These are phyloP conservation scores for Sporothrix euskadiensis DNA, from an alignment of 2,329 filamentous ascomycete species.

Conservation along the genomic window DNA sequence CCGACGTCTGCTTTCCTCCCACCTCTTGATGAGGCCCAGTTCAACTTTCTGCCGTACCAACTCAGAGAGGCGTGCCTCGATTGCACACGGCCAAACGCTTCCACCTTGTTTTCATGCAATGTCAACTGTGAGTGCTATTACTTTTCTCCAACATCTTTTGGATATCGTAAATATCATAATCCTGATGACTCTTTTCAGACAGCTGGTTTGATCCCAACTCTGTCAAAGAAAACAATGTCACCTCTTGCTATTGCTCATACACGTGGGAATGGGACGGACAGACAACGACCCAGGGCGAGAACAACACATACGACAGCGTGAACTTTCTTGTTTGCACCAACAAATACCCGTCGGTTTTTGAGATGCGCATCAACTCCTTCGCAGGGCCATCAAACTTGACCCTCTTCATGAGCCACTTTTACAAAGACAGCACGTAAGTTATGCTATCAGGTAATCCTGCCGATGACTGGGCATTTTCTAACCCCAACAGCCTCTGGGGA, in stretches of 20 bases:
- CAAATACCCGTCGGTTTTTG: background rate
- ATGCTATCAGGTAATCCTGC: background rate
- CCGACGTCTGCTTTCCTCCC: background rate
- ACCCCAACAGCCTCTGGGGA: background rate
- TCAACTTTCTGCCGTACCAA: background rate
- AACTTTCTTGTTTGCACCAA: background rate
- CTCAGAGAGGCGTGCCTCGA: background rate
- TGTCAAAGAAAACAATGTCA: background rate
- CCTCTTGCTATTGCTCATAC: background rate
- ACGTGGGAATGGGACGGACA: background rate
- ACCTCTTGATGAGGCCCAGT: background rate
- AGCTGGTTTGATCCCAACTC: slow-evolving; percentile 8
- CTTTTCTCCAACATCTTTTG: too few relatives aligned
- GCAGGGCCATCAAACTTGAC: background rate
- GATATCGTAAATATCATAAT: background rate
- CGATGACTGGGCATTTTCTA: background rate
- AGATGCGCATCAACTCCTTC: background rate
- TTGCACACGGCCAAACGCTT: background rate
- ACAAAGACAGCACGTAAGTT: background rate
- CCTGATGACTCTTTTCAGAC: background rate
- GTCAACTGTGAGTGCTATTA: background rate
- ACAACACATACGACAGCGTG: background rate
- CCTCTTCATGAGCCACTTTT: background rate
- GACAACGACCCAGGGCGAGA: background rate
- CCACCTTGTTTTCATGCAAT: background rate